These are phyloP conservation scores for Lactuca sativa DNA, from an alignment of 129 eudicot species.

Conservation along the genomic window DNA sequence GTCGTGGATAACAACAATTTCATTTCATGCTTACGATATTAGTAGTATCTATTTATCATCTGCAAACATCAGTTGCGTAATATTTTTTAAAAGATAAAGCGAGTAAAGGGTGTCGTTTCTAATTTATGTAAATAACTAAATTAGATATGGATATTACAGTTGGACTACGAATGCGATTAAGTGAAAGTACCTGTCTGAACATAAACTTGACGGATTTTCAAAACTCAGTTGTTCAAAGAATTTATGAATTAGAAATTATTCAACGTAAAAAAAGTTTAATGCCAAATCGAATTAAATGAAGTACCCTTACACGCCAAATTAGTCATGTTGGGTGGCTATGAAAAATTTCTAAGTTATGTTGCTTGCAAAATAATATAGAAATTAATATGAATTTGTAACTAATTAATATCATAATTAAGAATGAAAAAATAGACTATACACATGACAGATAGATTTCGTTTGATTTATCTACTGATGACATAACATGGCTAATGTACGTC, in stretches of 20 bases:
- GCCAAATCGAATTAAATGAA: not conserved
- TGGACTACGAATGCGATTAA: not conserved
- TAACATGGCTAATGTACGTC: no score
- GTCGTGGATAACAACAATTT: not conserved
- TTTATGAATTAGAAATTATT: not conserved
- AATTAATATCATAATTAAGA: slow-evolving; percentile 7
- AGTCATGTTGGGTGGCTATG: slow-evolving; percentile 1
- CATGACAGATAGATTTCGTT: no score
- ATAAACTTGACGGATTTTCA: slow-evolving; percentile 4
- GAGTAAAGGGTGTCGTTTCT: not conserved
- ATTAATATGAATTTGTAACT: slow-evolving; percentile 15
- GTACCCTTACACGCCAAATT: not conserved
- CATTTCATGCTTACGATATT: not conserved
- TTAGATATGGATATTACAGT: not conserved
- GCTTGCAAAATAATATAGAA: not conserved
- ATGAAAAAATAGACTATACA: not conserved
- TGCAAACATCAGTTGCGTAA: not conserved
- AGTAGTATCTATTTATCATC: slow-evolving; percentile 6
- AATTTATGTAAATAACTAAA: no score
- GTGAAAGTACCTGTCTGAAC: not conserved
- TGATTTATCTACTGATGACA: no score
- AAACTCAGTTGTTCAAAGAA: not conserved
- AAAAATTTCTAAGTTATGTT: not conserved
- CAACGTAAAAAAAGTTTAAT: not conserved
- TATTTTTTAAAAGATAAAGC: not conserved